Evolutionary conservation across 2,329 filamentous ascomycete genomes (phyloP).

Genomic region (Colletotrichum neosansevieriae): DNA sequence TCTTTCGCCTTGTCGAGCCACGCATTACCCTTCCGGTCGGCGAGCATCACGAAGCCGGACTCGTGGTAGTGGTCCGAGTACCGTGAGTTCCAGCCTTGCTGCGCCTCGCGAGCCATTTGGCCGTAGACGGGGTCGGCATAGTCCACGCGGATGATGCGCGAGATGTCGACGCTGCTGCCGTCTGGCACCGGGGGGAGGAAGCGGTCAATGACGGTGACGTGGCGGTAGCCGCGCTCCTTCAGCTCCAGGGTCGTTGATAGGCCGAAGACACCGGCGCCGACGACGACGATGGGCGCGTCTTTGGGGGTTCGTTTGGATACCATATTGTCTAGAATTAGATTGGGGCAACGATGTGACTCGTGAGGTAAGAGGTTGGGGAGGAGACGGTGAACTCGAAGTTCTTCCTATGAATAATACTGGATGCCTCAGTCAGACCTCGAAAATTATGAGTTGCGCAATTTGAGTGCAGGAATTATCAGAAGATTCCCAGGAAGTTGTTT

Average conservation of each 20-base stretch:
- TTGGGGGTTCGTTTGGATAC: conserved; percentile 25
- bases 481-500: not conserved
- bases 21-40: conserved; percentile 36
- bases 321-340: not conserved
- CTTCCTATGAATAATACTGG: no score
- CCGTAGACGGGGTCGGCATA: conserved; percentile 75
- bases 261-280: conserved; percentile 49
- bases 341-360: not conserved
- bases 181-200: conserved; percentile 52
- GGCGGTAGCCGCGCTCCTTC: conserved; percentile 45
- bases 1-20: conserved; percentile 40
- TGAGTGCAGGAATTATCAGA: not conserved
- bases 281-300: conserved; percentile 45
- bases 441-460: no score
- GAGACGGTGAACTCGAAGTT: no score
- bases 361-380: fast-evolving
- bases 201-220: conserved; percentile 52
- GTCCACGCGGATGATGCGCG: conserved; percentile 62
- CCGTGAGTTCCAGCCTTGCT: conserved; percentile 44
- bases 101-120: conserved; percentile 60
- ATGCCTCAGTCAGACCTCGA: no score
- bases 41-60: conserved; percentile 50
- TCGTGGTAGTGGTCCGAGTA: conserved; percentile 48
- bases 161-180: conserved; percentile 56
- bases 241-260: conserved; percentile 47